These are phyloP conservation scores for Boechera divaricarpa DNA, from an alignment of 345 rosid species.

Conservation along the genomic window DNA sequence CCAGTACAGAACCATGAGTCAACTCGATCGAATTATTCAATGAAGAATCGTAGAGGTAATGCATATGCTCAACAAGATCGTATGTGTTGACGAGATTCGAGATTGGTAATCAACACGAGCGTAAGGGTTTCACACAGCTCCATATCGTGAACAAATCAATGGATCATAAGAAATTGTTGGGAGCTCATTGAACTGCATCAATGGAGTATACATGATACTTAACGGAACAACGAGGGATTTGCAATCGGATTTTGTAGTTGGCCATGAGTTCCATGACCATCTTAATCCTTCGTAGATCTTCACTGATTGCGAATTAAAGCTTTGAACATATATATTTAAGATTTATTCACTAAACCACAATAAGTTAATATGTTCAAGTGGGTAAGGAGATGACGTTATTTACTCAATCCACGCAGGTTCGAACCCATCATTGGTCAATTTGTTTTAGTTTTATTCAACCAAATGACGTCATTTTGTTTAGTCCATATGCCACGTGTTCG, in stretches of 20 bases:
- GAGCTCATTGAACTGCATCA: conserved; percentile 79
- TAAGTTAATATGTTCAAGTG: no score
- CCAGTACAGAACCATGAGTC: conserved; percentile 84
- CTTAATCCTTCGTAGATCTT: conserved; percentile 73
- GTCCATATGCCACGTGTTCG: no score
- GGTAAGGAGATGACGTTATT: no score
- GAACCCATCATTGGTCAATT: no score
- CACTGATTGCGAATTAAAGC: neutral
- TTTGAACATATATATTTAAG: no score
- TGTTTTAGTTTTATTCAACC: no score
- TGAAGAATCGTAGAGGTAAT: neutral
- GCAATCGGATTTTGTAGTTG: conserved; percentile 66
- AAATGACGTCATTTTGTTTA: no score
- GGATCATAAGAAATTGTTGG: conserved; percentile 90
- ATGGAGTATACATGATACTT: conserved; percentile 82
- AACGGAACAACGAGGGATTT: conserved; percentile 71
- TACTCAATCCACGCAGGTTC: no score
- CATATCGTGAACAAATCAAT: conserved; percentile 66
- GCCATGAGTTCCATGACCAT: conserved; percentile 99
- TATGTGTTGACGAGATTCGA: conserved; percentile 61
- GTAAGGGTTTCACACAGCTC: conserved; percentile 82
- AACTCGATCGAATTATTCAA: conserved; percentile 29
- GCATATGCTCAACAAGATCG: no score
- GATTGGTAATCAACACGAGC: conserved; percentile 89
- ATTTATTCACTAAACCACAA: no score